Conservation (phyloP, 2,329 filamentous ascomycete species). For the Scleromitrula shiraiana region DNA sequence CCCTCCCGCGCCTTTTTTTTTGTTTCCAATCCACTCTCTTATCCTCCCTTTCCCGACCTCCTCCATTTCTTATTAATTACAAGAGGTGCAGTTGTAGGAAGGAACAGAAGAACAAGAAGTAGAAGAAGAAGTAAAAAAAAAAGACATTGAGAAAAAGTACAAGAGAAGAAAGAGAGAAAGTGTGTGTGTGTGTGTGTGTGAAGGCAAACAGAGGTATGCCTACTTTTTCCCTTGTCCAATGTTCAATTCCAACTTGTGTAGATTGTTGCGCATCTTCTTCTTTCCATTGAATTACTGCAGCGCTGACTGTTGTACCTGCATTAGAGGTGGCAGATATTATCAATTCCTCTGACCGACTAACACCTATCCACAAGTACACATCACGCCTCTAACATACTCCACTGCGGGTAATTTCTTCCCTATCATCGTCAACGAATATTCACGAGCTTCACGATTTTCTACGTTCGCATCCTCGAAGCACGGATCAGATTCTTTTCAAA, state of each 20-base stretch:
- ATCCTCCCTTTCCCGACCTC: constrained; percentile 20
- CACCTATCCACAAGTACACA: constrained; percentile 11
- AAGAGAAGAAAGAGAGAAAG: constrained; percentile 12
- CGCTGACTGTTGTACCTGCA: constrained; percentile 31
- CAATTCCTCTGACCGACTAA: constrained; percentile 19
- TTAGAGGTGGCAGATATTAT: constrained; percentile 28
- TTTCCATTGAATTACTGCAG: constrained; percentile 24
- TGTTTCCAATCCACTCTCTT: constrained; percentile 25
- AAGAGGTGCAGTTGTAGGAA: constrained; percentile 13
- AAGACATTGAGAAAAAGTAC: not conserved
- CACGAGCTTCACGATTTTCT: constrained; percentile 24
- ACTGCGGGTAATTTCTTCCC: constrained; percentile 1
- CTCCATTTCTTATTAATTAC: constrained; percentile 22
- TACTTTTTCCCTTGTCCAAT: constrained; percentile 3
- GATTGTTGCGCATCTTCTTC: constrained; percentile 16
- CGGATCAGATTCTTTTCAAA: constrained; percentile 21
- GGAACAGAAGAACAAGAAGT: not conserved
- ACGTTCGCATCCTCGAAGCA: constrained; percentile 25
- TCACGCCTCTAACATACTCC: constrained; percentile 12
- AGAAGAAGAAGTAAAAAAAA: too few relatives aligned
- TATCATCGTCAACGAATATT: constrained; percentile 12
- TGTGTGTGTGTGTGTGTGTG: too few relatives aligned
- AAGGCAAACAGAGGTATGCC: too few relatives aligned
- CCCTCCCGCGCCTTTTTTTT: constrained; percentile 19
- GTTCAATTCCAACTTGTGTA: constrained; percentile 1